Evolutionary conservation across 2,329 filamentous ascomycete species (phyloP).

Genomic region (Chaetomium sp.): DNA sequence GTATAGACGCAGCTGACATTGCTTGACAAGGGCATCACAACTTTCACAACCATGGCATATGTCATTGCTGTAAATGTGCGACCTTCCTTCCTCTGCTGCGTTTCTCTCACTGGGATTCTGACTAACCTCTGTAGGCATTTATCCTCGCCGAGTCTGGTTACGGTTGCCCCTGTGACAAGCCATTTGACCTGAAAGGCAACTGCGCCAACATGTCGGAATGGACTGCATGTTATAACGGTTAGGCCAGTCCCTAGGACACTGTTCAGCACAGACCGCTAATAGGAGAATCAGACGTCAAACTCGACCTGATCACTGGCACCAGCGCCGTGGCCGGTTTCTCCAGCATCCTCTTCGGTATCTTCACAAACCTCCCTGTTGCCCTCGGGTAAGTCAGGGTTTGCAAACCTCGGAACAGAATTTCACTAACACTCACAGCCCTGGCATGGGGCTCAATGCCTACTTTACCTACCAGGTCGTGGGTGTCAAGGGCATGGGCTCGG

Average conservation of each 20-base stretch:
- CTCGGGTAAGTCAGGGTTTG: conserved; percentile 59
- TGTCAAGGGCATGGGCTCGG: conserved; percentile 56
- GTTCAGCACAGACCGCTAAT: neutral
- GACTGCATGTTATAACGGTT: conserved; percentile 51
- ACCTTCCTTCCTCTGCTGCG: neutral
- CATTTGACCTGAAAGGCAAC: conserved; percentile 43
- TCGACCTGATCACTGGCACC: conserved; percentile 80
- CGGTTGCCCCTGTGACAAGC: conserved; percentile 67
- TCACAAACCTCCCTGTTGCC: conserved; percentile 79
- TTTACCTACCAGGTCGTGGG: conserved; percentile 70
- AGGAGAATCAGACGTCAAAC: conserved; percentile 57
- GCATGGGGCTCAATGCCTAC: conserved; percentile 69
- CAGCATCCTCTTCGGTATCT: conserved; percentile 74
- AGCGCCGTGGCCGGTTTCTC: conserved; percentile 77
- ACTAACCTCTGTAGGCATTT: conserved; percentile 54
- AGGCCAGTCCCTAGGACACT: conserved; percentile 12
- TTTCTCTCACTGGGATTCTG: conserved; percentile 4
- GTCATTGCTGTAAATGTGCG: conserved; percentile 74
- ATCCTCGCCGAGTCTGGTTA: conserved; percentile 77
- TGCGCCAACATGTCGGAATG: conserved; percentile 54
- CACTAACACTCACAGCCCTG: conserved; percentile 50
- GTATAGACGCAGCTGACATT: neutral
- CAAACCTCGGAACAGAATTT: neutral
- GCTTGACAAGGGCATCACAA: conserved; percentile 63
- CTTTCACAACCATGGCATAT: conserved; percentile 81